Evolutionary conservation across 208 protist species (phyloP), one percentile per base, ranked within the genome.

Genomic region (Borovskyia barvae): DNA sequence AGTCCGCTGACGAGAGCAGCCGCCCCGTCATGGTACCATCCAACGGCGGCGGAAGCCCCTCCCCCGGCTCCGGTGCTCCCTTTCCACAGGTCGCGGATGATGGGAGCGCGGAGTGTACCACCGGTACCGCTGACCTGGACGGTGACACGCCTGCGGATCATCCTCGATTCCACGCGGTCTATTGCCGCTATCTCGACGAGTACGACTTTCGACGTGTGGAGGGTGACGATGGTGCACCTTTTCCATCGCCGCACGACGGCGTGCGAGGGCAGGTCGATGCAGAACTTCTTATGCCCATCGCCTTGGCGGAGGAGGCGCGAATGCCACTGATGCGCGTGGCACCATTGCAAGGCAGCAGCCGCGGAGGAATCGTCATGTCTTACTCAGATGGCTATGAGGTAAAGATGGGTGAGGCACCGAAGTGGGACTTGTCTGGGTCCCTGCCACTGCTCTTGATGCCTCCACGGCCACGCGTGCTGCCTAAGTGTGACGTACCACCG

Each of bases 221-320:
- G 49, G 49, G 32, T 12, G 55, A 56, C 22, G 47, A 32, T 7
- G 11, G 7, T 26, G 12, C 58, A 17, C 64, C 64, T 9, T 71
- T 71, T 9, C 64, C 74, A 3, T 76, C 74, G 17, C 74, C 74
- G 14, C 74, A 80, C 51, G 68, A 80, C 32, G 74, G 74, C 28
- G 60, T 69, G 3, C 50, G 48, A 17, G 64, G 37, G 15, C 70
- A 76, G 63, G 57, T 40, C 15, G 70, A 76, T 30, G 60, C 61
- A 4, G 65, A 71, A 8, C 37, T 62, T 25, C 46, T 71, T 11
- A 50, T 50, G 8, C 15, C 57, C 22, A 66, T 26, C 24, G 41
- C 60, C 24, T 2, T 60, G n/a, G 39, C 59, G 2, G 49, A 63
- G 17, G 64, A 63, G 55, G 15, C 33, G 41, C 49, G 48, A 14